A percentile compares a stretch with the other conserved stretches of the same genome.
phyloP scores from a whole-genome alignment of 2,329 filamentous ascomycete genomes.

The Neodidymelliopsis sp. region DNA sequence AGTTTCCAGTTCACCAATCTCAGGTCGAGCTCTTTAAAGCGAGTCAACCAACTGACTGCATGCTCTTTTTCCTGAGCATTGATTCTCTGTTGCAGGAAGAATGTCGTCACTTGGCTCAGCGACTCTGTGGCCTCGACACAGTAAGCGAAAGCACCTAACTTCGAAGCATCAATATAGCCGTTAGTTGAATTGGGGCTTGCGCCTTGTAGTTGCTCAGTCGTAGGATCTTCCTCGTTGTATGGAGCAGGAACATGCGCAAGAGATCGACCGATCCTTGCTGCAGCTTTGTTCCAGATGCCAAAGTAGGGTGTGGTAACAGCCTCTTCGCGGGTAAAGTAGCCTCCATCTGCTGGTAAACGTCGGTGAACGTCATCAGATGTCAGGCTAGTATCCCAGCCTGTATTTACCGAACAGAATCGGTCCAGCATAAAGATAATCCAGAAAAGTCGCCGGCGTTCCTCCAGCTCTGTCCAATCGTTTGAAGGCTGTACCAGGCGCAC shows the following conservation, averaged over 20 bases:
- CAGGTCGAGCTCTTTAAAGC: slow-evolving; percentile 46
- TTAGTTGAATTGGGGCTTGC: slow-evolving; percentile 42
- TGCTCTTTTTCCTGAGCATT: slow-evolving; percentile 47
- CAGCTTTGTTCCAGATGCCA: slow-evolving; percentile 47
- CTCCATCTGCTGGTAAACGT: slow-evolving; percentile 43
- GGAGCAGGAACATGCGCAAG: slow-evolving; percentile 43
- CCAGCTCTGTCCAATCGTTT: slow-evolving; percentile 41
- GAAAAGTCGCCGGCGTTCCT: slow-evolving; percentile 42
- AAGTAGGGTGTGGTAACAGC: slow-evolving; percentile 45
- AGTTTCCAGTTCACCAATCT: slow-evolving; percentile 46
- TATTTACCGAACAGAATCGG: slow-evolving; percentile 42
- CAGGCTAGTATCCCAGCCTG: slow-evolving; percentile 45
- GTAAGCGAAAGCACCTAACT: slow-evolving; percentile 45
- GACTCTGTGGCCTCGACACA: slow-evolving; percentile 46
- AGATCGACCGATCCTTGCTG: slow-evolving; percentile 42
- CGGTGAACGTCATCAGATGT: slow-evolving; percentile 46
- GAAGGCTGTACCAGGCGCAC: slow-evolving; percentile 35
- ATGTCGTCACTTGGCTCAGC: slow-evolving; percentile 45
- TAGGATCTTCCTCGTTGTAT: slow-evolving; percentile 45
- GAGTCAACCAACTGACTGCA: slow-evolving; percentile 44
- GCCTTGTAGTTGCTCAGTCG: slow-evolving; percentile 31
- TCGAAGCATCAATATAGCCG: slow-evolving; percentile 45
- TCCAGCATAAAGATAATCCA: slow-evolving; percentile 47
- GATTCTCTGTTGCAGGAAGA: slow-evolving; percentile 44
- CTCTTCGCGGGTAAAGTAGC: slow-evolving; percentile 45